These are phyloP conservation scores for Lithohypha guttulata DNA, from an alignment of 2,329 filamentous ascomycete genomes.

Conservation along the genomic window DNA sequence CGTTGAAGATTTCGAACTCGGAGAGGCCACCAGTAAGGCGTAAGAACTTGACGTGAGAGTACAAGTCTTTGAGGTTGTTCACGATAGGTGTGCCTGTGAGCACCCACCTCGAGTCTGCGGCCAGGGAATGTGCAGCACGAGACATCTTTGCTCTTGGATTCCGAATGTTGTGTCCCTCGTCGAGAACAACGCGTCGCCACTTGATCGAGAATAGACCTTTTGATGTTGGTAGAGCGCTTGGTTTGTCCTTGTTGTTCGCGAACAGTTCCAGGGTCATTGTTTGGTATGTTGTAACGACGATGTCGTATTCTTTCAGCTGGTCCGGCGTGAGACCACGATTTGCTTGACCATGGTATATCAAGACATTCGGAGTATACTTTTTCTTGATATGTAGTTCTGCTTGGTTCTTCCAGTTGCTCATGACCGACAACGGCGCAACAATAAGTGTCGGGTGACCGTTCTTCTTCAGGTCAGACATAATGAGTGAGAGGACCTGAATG, in stretches of 20 bases:
- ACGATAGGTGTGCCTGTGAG: slow-evolving; percentile 74
- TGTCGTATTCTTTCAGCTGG: slow-evolving; percentile 56
- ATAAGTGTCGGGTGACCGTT: slow-evolving; percentile 52
- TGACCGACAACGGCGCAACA: slow-evolving; percentile 69
- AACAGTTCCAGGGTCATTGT: slow-evolving; percentile 59
- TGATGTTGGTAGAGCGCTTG: slow-evolving; percentile 31
- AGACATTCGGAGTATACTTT: slow-evolving; percentile 52
- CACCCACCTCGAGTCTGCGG: slow-evolving; percentile 66
- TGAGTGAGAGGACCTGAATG: slow-evolving; percentile 70
- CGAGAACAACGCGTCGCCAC: slow-evolving; percentile 71
- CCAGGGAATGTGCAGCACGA: slow-evolving; percentile 54
- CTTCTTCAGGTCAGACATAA: slow-evolving; percentile 45
- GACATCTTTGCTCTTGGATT: slow-evolving; percentile 65
- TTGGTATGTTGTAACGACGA: slow-evolving; percentile 78
- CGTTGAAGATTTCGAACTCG: slow-evolving; percentile 61
- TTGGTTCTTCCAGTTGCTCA: slow-evolving; percentile 84
- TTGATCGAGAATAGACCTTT: slow-evolving; percentile 51
- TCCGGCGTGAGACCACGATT: slow-evolving; percentile 40
- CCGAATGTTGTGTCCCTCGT: slow-evolving; percentile 74
- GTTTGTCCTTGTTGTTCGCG: slow-evolving; percentile 34
- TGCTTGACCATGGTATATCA: slow-evolving; percentile 61
- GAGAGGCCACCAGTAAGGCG: slow-evolving; percentile 66
- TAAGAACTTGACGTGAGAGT: slow-evolving; percentile 68
- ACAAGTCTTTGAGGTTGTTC: slow-evolving; percentile 71
- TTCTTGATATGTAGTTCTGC: slow-evolving; percentile 59